A percentile compares a stretch with the other conserved stretches of the same genome.
These are phyloP conservation scores for Stephanodiscus triporus DNA, from an alignment of 108 stramenopile species.

Conservation along the genomic window DNA sequence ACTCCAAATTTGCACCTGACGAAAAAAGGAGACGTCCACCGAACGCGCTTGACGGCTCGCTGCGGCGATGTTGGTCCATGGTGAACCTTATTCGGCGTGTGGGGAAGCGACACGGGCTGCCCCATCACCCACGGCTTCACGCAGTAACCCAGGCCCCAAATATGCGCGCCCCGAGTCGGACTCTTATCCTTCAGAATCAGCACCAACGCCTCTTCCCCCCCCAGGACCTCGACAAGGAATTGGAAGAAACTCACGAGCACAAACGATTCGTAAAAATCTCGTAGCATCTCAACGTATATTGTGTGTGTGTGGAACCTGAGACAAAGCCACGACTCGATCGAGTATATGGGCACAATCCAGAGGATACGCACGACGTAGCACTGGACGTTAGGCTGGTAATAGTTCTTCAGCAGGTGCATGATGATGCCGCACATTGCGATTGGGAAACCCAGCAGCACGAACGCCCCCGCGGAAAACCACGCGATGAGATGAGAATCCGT, in stretches of 20 bases:
- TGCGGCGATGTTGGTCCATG: neutral
- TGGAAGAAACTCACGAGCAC: conserved; percentile 94
- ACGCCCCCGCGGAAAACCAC: conserved; percentile 90
- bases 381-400: conserved; percentile 89
- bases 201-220: conserved; percentile 86
- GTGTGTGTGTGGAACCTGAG: conserved; percentile 75
- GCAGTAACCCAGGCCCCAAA: conserved; percentile 84
- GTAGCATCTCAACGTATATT: conserved; percentile 81
- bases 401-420: conserved; percentile 87
- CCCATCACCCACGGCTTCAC: conserved; percentile 93
- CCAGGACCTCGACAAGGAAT: conserved; percentile 90
- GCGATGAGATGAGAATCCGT: conserved; percentile 89
- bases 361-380: conserved; percentile 86
- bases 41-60: conserved; percentile 68
- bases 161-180: conserved; percentile 86
- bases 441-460: conserved; percentile 90
- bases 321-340: conserved; percentile 91
- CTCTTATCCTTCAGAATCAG: conserved; percentile 89
- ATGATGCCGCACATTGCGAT: conserved; percentile 86
- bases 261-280: conserved; percentile 88
- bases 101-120: conserved; percentile 69
- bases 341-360: conserved; percentile 96
- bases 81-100: conserved; percentile 24
- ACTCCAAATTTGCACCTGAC: conserved; percentile 89
- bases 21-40: conserved; percentile 88